Percentiles rank a stretch among this genome's conserved stretches.
These are phyloP conservation scores for Hypomyces rosellus DNA, from an alignment of 2,329 filamentous ascomycete species.

Conservation along the genomic window DNA sequence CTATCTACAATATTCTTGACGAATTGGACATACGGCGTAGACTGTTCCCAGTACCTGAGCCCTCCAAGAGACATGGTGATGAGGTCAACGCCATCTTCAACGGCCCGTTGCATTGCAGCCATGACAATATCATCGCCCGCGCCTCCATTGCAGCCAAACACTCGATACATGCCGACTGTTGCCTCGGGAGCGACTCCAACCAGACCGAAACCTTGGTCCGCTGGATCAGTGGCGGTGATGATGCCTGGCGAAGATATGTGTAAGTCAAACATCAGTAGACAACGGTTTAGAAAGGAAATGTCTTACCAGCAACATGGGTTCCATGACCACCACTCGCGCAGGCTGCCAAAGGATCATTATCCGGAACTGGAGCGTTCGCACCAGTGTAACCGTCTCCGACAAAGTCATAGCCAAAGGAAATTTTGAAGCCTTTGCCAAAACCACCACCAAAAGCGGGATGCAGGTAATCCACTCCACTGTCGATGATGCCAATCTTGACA, in stretches of 20 bases:
- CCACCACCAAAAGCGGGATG: conserved; percentile 55
- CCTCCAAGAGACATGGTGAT: conserved; percentile 20
- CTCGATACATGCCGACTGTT: conserved; percentile 44
- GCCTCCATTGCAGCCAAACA: conserved; percentile 43
- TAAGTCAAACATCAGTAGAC: no score
- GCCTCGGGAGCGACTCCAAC: conserved; percentile 46
- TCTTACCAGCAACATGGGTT: conserved; percentile 17
- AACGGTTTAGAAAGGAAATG: conserved; percentile 16
- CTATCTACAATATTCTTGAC: conserved; percentile 34
- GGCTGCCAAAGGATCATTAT: conserved; percentile 16
- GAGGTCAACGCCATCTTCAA: conserved; percentile 38
- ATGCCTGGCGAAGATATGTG: conserved; percentile 22
- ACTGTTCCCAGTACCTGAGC: conserved; percentile 23
- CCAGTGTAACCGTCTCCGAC: conserved; percentile 19
- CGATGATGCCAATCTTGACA: conserved; percentile 11
- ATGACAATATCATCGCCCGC: conserved; percentile 46
- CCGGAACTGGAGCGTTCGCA: conserved; percentile 13
- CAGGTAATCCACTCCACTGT: conserved; percentile 43
- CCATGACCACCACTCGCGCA: conserved; percentile 14
- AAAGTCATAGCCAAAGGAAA: conserved; percentile 19
- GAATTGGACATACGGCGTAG: conserved; percentile 34
- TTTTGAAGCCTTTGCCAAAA: conserved; percentile 45
- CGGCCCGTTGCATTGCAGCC: conserved; percentile 47
- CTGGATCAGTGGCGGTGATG: conserved; percentile 21
- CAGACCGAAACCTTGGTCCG: conserved; percentile 35